Percentiles rank a stretch among this genome's conserved stretches.
Evolutionary conservation across 2,329 filamentous ascomycete genomes (phyloP).

Genomic region (Fusarium tanahbumbuense): DNA sequence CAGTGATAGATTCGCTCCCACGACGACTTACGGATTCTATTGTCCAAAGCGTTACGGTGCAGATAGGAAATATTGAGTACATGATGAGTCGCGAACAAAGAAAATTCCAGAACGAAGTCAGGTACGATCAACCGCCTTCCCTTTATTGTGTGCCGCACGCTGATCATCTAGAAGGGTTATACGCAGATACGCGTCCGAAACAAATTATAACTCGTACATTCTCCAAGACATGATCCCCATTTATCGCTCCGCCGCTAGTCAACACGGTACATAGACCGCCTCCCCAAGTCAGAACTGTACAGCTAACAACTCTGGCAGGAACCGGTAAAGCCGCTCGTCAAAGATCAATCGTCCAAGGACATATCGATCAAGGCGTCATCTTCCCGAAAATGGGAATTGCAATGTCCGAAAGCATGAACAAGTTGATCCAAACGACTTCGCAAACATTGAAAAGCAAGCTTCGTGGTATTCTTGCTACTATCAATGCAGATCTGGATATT

Average conservation of each 20-base stretch:
- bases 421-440: not conserved
- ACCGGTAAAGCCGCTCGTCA: slow-evolving; percentile 1
- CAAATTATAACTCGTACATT: slow-evolving; percentile 29
- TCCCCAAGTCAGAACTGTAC: no score
- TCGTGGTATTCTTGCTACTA: not conserved
- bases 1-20: not conserved
- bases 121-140: not conserved
- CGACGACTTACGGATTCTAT: not conserved
- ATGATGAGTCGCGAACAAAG: slow-evolving; percentile 1
- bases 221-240: slow-evolving; percentile 26
- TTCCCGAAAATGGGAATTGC: slow-evolving; percentile 1
- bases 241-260: slow-evolving; percentile 11
- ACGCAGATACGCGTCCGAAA: slow-evolving; percentile 23
- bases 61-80: slow-evolving; percentile 12
- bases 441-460: not conserved
- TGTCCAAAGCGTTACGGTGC: not conserved
- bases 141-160: not conserved
- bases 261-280: not conserved
- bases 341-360: slow-evolving; percentile 2
- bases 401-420: slow-evolving; percentile 2
- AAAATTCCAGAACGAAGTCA: slow-evolving; percentile 6
- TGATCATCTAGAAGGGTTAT: slow-evolving; percentile 5
- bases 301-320: not conserved
- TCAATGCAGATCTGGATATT: slow-evolving; percentile 3
- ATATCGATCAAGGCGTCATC: slow-evolving; percentile 2